Percentiles rank a stretch among this genome's conserved stretches.
Evolutionary conservation across 83 land plant genomes (phyloP).

Genomic region (Isoetes engelmannii): DNA sequence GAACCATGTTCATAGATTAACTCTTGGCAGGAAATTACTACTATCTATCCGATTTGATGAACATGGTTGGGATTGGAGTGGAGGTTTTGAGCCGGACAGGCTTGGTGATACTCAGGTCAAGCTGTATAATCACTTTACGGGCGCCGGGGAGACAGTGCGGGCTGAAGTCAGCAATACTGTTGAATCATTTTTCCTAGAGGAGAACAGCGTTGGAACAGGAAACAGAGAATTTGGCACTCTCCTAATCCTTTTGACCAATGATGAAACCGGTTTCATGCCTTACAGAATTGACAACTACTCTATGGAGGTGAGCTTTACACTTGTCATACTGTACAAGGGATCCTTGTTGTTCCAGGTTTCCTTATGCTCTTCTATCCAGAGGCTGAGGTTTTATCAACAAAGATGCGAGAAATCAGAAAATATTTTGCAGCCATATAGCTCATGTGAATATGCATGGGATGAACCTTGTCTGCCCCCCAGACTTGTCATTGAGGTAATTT

Average conservation of each 20-base stretch:
- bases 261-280: slow-evolving; percentile 94
- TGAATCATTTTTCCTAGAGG: slow-evolving; percentile 29
- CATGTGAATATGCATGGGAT: slow-evolving; percentile 94
- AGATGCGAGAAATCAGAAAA: slow-evolving; percentile 77
- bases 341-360: background rate
- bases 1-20: background rate
- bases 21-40: slow-evolving; percentile 56
- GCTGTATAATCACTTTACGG: slow-evolving; percentile 65
- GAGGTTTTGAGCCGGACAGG: slow-evolving; percentile 80
- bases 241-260: slow-evolving; percentile 74
- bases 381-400: slow-evolving; percentile 69
- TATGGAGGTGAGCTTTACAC: slow-evolving; percentile 53
- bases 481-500: slow-evolving; percentile 69
- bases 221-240: slow-evolving; percentile 56
- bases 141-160: slow-evolving; percentile 52
- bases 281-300: slow-evolving; percentile 93
- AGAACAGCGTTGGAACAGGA: slow-evolving; percentile 41
- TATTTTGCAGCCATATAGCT: slow-evolving; percentile 61
- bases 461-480: slow-evolving; percentile 92
- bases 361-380: slow-evolving; percentile 26
- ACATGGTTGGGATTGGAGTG: slow-evolving; percentile 98
- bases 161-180: slow-evolving; percentile 82
- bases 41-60: slow-evolving; percentile 68
- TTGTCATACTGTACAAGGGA: background rate
- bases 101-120: slow-evolving; percentile 90